Percentiles rank a stretch among this genome's conserved stretches.
phyloP scores from a whole-genome alignment of 352 stramenopile genomes.

The Phytophthora hibernalis region DNA sequence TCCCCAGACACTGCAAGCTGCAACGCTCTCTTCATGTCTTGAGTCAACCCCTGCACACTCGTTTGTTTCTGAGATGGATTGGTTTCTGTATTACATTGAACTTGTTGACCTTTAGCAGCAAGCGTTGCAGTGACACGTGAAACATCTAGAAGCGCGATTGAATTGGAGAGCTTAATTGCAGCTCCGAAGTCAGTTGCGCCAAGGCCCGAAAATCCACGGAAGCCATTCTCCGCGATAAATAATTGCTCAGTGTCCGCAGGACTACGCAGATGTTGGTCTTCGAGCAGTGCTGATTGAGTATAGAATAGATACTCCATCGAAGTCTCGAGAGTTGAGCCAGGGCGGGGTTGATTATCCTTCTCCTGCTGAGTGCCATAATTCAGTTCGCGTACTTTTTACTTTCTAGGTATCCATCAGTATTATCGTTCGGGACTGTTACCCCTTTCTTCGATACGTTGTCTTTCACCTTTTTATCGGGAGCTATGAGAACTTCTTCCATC shows the following conservation, averaged over 20 bases:
- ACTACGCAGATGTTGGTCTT: conserved; percentile 41
- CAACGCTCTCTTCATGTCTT: conserved; percentile 53
- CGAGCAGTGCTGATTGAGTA: conserved; percentile 52
- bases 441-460: conserved; percentile 87
- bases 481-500: conserved; percentile 79
- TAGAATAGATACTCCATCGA: conserved; percentile 90
- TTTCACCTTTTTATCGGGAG: conserved; percentile 68
- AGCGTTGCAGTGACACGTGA: conserved; percentile 35
- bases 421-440: conserved; percentile 57
- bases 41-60: conserved; percentile 3
- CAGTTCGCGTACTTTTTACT: conserved; percentile 8
- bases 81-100: not conserved
- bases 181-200: conserved; percentile 54
- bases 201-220: conserved; percentile 63
- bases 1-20: conserved; percentile 43
- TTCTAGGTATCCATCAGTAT: conserved; percentile 19
- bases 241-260: conserved; percentile 60
- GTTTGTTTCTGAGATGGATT: conserved; percentile 7
- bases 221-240: conserved; percentile 71
- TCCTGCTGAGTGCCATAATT: conserved; percentile 8
- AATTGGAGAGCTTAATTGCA: conserved; percentile 81
- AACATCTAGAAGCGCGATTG: conserved; percentile 64
- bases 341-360: conserved; percentile 21
- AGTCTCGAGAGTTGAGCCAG: conserved; percentile 51
- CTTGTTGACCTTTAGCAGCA: conserved; percentile 29